A percentile compares a stretch with the other conserved stretches of the same genome.
Evolutionary conservation across 495 filamentous ascomycete species (phyloP).

Genomic region (Hypoxylon trugodes): DNA sequence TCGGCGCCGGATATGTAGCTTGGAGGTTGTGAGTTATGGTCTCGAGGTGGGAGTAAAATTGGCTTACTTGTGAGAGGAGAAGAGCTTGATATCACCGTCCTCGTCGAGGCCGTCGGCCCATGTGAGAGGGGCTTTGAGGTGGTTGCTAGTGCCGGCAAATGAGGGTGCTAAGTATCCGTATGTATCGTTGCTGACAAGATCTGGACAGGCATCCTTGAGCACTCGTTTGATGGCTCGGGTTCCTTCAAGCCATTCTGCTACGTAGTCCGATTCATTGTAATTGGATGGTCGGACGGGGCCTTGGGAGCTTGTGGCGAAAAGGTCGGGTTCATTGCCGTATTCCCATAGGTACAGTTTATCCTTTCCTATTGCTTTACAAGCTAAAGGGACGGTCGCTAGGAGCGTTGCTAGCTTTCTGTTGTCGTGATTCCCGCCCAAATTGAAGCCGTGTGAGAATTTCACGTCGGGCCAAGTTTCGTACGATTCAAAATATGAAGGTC

Average conservation of each 20-base stretch:
- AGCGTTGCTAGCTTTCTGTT: slow-evolving; percentile 59
- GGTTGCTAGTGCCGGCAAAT: slow-evolving; percentile 65
- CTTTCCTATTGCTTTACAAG: slow-evolving; percentile 64
- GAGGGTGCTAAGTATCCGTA: slow-evolving; percentile 68
- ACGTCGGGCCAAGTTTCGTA: slow-evolving; percentile 66
- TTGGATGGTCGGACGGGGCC: slow-evolving; percentile 59
- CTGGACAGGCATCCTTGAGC: slow-evolving; percentile 62
- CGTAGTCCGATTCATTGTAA: slow-evolving; percentile 67
- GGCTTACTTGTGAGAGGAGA: slow-evolving; percentile 71
- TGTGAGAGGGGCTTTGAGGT: slow-evolving; percentile 57
- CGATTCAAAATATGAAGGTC: slow-evolving; percentile 71
- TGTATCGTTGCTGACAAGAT: slow-evolving; percentile 48
- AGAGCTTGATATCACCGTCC: slow-evolving; percentile 60
- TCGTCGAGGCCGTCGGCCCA: slow-evolving; percentile 63
- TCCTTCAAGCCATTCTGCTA: slow-evolving; percentile 68
- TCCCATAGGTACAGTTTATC: slow-evolving; percentile 66
- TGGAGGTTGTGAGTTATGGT: slow-evolving; percentile 11
- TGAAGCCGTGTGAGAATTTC: slow-evolving; percentile 71
- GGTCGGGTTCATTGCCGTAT: slow-evolving; percentile 74
- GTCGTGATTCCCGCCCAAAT: slow-evolving; percentile 65
- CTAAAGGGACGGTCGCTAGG: slow-evolving; percentile 63
- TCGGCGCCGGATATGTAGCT: slow-evolving; percentile 73
- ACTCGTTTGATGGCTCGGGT: slow-evolving; percentile 58
- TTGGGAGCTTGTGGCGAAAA: slow-evolving; percentile 64
- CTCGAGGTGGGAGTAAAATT: not conserved